phyloP scores from a whole-genome alignment of 345 rosid species.

The Cardamine chenopodiifolia region DNA sequence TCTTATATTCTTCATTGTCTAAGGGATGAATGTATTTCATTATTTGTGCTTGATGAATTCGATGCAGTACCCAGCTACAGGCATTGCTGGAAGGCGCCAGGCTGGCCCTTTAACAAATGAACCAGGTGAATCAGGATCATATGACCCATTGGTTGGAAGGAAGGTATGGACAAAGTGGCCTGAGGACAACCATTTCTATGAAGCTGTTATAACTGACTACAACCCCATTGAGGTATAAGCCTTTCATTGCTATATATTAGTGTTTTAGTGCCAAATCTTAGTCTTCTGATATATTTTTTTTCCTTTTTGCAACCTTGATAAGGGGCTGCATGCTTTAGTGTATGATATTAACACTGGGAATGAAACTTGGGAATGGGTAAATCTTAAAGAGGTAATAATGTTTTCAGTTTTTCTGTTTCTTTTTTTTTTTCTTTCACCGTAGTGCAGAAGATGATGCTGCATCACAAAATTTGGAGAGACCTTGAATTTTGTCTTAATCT shows the following conservation, averaged over 20 bases:
- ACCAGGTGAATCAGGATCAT: slow-evolving; percentile 64
- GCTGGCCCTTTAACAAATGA: slow-evolving; percentile 63
- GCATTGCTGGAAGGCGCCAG: slow-evolving; percentile 68
- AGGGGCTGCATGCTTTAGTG: slow-evolving; percentile 94
- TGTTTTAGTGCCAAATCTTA: slow-evolving; percentile 21
- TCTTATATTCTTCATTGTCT: slow-evolving; percentile 28
- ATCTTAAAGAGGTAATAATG: slow-evolving; percentile 87
- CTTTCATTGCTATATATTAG: slow-evolving; percentile 15
- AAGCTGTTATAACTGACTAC: slow-evolving; percentile 85
- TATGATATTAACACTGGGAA: slow-evolving; percentile 74
- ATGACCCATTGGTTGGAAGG: slow-evolving; percentile 73
- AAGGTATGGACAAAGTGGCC: slow-evolving; percentile 99
- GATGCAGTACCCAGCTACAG: slow-evolving; percentile 68
- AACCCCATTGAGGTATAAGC: slow-evolving; percentile 64
- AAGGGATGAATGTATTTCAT: slow-evolving; percentile 27
- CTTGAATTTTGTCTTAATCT: slow-evolving; percentile 10
- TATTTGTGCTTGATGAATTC: slow-evolving; percentile 56
- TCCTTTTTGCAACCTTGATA: slow-evolving; percentile 33
- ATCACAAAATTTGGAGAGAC: background rate
- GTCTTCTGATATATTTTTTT: slow-evolving; percentile 29
- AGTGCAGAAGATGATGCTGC: slow-evolving; percentile 19
- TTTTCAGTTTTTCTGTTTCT: background rate
- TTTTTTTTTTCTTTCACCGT: slow-evolving; percentile 5
- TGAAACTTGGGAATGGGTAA: slow-evolving; percentile 98
- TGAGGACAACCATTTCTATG: slow-evolving; percentile 83